Conservation (phyloP, 345 rosid species). For the Conringia planisiliqua region DNA sequence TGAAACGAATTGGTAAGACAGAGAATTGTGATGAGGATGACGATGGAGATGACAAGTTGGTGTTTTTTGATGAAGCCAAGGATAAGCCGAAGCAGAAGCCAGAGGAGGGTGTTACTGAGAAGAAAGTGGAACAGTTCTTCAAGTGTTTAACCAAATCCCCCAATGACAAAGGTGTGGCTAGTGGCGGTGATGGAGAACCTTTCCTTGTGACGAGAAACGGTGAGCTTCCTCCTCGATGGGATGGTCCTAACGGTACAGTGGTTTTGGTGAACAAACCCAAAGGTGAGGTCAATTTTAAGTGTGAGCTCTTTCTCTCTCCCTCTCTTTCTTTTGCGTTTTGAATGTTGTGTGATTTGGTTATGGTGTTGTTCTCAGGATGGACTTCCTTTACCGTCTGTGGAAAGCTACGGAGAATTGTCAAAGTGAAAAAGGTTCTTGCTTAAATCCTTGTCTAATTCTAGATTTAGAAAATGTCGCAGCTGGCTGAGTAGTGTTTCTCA, state of each 20-base stretch:
- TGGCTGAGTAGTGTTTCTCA: slow-evolving; percentile 25
- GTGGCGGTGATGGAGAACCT: slow-evolving; percentile 59
- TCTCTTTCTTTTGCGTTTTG: not conserved
- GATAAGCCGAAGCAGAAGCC: slow-evolving; percentile 44
- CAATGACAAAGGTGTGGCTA: slow-evolving; percentile 46
- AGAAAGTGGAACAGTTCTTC: slow-evolving; percentile 85
- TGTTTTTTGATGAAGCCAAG: slow-evolving; percentile 67
- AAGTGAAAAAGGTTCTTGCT: slow-evolving; percentile 76
- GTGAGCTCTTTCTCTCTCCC: not conserved
- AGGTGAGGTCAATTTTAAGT: slow-evolving; percentile 44
- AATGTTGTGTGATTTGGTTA: slow-evolving; percentile 9
- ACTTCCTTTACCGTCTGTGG: slow-evolving; percentile 98
- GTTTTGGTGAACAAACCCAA: slow-evolving; percentile 90
- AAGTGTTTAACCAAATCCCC: slow-evolving; percentile 78
- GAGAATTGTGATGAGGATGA: slow-evolving; percentile 14
- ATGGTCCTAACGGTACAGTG: slow-evolving; percentile 75
- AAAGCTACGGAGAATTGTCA: slow-evolving; percentile 82
- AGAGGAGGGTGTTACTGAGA: slow-evolving; percentile 50
- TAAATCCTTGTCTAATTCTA: not conserved
- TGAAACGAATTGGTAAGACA: slow-evolving; percentile 4
- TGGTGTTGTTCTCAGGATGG: slow-evolving; percentile 58
- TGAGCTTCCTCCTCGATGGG: slow-evolving; percentile 88
- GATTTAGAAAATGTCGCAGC: not conserved
- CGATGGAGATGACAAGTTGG: slow-evolving; percentile 45
- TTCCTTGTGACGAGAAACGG: slow-evolving; percentile 63